Evolutionary conservation across 345 rosid species (phyloP).

Genomic region (Dipteronia dyeriana): DNA sequence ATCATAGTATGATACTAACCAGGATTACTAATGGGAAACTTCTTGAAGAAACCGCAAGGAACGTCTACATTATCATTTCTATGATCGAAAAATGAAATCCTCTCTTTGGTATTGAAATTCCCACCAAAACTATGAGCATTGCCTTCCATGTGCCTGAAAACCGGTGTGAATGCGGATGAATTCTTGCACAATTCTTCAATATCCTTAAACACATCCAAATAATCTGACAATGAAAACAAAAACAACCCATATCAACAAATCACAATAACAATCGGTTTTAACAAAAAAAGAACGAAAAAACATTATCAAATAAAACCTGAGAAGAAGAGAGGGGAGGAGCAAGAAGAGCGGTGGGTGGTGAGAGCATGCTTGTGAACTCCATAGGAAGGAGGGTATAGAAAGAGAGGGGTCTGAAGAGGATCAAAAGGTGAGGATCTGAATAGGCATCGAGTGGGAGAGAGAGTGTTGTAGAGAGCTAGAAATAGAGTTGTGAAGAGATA

Average conservation of each 20-base stretch:
- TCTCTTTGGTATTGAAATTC: conserved; percentile 45
- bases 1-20: conserved; percentile 57
- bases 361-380: conserved; percentile 83
- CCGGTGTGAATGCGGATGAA: conserved; percentile 28
- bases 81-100: conserved; percentile 63
- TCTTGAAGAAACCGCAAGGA: conserved; percentile 84
- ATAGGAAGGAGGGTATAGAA: conserved; percentile 74
- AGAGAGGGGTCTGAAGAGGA: conserved; percentile 69
- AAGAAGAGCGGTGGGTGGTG: conserved; percentile 65
- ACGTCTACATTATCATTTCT: conserved; percentile 37
- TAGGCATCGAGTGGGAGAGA: conserved; percentile 63
- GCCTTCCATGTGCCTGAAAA: conserved; percentile 58
- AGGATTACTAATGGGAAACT: conserved; percentile 55
- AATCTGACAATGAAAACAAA: conserved; percentile 46
- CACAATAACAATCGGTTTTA: not conserved
- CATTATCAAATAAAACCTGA: conserved; percentile 42
- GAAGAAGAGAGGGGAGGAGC: conserved; percentile 72
- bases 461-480: conserved; percentile 54
- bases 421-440: conserved; percentile 82
- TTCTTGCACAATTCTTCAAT: conserved; percentile 47
- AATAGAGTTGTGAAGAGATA: conserved; percentile 65
- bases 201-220: conserved; percentile 54
- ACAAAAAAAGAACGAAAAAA: not conserved
- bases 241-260: not conserved
- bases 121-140: conserved; percentile 64